Percentiles rank a stretch among this genome's conserved stretches.
phyloP scores from a whole-genome alignment of 208 protist genomes.

The Zelonia costaricensis region DNA sequence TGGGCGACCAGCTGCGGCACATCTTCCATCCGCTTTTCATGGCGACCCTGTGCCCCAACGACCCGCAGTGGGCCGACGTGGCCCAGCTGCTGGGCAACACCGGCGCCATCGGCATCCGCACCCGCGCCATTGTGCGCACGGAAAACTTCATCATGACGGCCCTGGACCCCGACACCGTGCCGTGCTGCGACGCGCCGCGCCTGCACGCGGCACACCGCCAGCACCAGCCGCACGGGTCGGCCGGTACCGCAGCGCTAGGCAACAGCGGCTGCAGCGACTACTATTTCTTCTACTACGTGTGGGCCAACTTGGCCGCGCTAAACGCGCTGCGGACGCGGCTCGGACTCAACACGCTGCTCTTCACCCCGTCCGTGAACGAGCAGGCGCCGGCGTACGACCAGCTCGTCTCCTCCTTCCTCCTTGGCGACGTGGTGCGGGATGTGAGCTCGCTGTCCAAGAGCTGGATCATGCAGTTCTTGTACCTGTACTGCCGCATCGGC shows the following conservation, averaged over 20 bases:
- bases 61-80: conserved; percentile 86
- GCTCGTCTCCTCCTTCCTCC: conserved; percentile 93
- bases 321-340: conserved; percentile 92
- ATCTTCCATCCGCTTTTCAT: conserved; percentile 99
- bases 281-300: conserved; percentile 99
- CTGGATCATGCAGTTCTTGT: conserved; percentile 98
- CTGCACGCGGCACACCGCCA: background rate
- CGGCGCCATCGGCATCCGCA: conserved; percentile 93
- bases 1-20: conserved; percentile 88
- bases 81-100: conserved; percentile 94
- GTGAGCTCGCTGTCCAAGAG: conserved; percentile 94
- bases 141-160: conserved; percentile 50
- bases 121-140: conserved; percentile 37
- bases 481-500: conserved; percentile 97
- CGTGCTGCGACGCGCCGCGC: conserved; percentile 10
- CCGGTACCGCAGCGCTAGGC: too few relatives aligned
- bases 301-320: conserved; percentile 96
- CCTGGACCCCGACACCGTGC: conserved; percentile 57
- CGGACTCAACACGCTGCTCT: conserved; percentile 80
- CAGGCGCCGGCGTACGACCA: conserved; percentile 87
- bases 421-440: conserved; percentile 96
- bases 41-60: conserved; percentile 93
- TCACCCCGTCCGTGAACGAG: conserved; percentile 95
- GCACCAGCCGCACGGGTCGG: conserved; percentile 33
- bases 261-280: conserved; percentile 95